Evolutionary conservation across 2,329 filamentous ascomycete genomes (phyloP), one percentile per base, ranked within the genome.

Genomic region (Sporothrix phasma): DNA sequence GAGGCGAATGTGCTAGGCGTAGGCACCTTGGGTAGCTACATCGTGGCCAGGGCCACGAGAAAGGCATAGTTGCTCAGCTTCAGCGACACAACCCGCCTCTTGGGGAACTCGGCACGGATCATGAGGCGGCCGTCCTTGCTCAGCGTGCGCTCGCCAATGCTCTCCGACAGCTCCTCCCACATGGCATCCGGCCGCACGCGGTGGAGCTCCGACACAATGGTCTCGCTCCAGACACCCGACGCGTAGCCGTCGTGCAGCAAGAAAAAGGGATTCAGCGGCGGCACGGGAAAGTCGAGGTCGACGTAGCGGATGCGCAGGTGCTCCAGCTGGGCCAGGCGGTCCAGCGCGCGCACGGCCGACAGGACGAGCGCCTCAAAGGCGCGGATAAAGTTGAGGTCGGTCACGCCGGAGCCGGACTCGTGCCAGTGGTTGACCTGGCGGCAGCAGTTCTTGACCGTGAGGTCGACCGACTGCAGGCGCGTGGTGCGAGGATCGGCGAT

Each of bases 381-480:
- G 26, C 81, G 77, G 68, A 91, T 90, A 68, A 91, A 92, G 34
- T 83, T 79, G 76, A 87, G 82, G 69, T 90, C 87, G 22, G 85
- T 86, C 66, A 90, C 88, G 0, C 87, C 87, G 2, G 86, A 87
- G 2, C 85, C 86, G 0, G 82, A 81, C 68, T 89, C 86, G 67
- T 85, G 81, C 77, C 79, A 86, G 67, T 76, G 76, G 54, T 75
- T 73, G 65, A 79, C 72, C 49, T 79, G 76, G 3, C 87, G 82
- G 69, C 88, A 92, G 72, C 87, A 88, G 66, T 89, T 89, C 75
- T 89, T 89, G 63, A 91, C 85, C 0, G 87, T 86, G 51, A 91
- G 74, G 69, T 91, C 88, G 24, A 91, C 79, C 1, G 84, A 86
- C 73, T 84, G 84, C 51, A 91, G 80, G 17, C 76, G 76, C 7